Evolutionary conservation across 495 filamentous ascomycete genomes (phyloP), one percentile per base, ranked within the genome.

Genomic region (Hapsidospora chrysogenum): DNA sequence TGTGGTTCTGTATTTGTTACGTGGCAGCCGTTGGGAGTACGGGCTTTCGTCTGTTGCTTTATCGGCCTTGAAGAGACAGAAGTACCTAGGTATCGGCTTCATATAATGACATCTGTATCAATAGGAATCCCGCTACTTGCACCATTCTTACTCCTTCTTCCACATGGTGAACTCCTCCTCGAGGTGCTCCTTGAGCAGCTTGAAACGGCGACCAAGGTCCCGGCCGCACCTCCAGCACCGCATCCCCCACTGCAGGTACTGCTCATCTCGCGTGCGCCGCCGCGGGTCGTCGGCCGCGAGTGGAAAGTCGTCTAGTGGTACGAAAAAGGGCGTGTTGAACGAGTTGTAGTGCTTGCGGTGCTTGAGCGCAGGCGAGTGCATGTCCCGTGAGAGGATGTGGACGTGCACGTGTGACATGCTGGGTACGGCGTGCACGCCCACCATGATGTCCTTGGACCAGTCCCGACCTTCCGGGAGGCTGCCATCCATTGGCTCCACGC

Each of bases 361-460:
- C 56, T 79, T 82, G 47, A 94, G 42, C 17, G 60, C 64, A 21
- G 75, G 68, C 29, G 75, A 81, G 36, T 68, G 57, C 50, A 76
- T 67, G 52, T 97, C 89, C 20, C 63, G 55, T 13, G 76, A 75
- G 20, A 97, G 51, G 23, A 97, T 72, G 55, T 97, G 89, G 13
- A 97, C 64, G 53, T 97, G 89, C 36, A 97, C 53, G 55, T 95
- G 83, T 36, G 72, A 76, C 89, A 97, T 93, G 14, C 72, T 80
- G n/a, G 89, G 89, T 37, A 73, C 66, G 2, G 80, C 79, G 57
- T 97, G 89, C 0, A 92, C 61, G 15, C 89, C 89, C 11, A 74
- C 66, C 28, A 73, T 66, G 36, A 95, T 64, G 17, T 89, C 83
- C n/a, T 52, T 51, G 26, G 65, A 59, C 80, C 83, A 97, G 50